Evolutionary conservation across 192 early-diverging fungal genomes (phyloP), one percentile per base, ranked within the genome.

Genomic region (Coemansia sp.): DNA sequence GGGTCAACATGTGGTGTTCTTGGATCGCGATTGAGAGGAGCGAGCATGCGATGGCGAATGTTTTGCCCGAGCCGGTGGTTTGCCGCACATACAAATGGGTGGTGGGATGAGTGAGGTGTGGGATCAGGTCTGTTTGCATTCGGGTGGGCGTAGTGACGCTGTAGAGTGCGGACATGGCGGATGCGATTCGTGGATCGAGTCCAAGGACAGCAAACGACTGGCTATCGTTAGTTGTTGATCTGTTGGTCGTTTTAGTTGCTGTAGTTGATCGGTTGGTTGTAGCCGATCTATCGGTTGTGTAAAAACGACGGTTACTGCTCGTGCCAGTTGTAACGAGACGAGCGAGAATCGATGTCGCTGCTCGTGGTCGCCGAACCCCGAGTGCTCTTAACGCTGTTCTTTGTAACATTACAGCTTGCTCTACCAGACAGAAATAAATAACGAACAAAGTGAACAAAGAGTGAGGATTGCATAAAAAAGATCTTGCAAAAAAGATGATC

Each of bases 41-140:
- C 1, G 49, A n/a, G 3, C 60, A 27, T 2, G 62, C 14, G 1
- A 72, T 45, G 17, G 62, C 59, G 1, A 72, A 52, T 0, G 75
- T 72, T 35, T 78, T 78, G 58, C 75, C 75, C 10, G 75, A 48
- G 1, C 75, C 75, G 0, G 75, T 78, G 4, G 54, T 45, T 22
- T 78, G 67, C 64, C 66, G 62, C 0, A 78, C 59, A 0, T 65
- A n/a, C 22, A 72, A 4, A 29, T 69, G 45, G 7, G 39, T 29
- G 19, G 17, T 22, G 0, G 62, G 53, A 1, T 16, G 7, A 12
- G 37, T 6, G 3, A 72, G n/a, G 1, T 57, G 38, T 16, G 25
- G 48, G 0, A 72, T 19, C 4, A 72, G 31, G 3, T 25, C 2
- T 0, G 3, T 6, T n/a, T 78, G 75, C 67, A 69, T 54, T 0